Base-by-base conservation (phyloP, 768 basidiomycete genomes). In the Xerocomellus amylosporus region DNA sequence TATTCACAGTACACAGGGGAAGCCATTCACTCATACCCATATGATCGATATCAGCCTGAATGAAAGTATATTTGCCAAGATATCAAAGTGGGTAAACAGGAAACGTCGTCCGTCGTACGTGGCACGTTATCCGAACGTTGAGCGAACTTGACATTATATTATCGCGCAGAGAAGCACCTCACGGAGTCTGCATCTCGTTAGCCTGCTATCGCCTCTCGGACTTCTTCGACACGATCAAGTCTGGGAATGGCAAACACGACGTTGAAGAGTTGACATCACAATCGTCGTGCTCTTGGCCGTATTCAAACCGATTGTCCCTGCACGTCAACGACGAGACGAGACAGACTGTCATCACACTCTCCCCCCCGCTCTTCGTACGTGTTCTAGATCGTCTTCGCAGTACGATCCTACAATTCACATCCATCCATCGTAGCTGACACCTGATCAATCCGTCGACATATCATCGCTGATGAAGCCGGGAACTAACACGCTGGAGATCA, bases 401-500 rank as follows among this genome's bases (percentile, higher is more conserved):
- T 49, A 20, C 13, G 34, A 22, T 44, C 26, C 9, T 19, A 42
- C 24, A 13, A 37, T 14, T 7, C 6, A 5, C 24, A 26, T 30
- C 41, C 41, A 46, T 30, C 20, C 8, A 26, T 30, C 31, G 22
- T 60, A 83, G 82, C 55, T 77, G 24, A 79, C 76, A 8, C 71
- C 77, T 1, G 75, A 84, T 42, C 74, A 72, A 54, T 68, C 79
- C 17, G 74, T 85, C 20, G 84, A 86, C 56, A 44, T 86, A 12
- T 81, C 81, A 2, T 70, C 72, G 17, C 75, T 79, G 49, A 55
- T 81, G 22, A 61, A 54, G 17, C 37, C 47, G 0, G 83, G 81
- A 19, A 40, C 62, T 9, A 84, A 84, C 57, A 66, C 50, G 1
- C 61, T 84, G 9, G 68, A 74, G 52, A 69, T 85, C 31, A 60